Conservation (phyloP, 441 rosid species). For the Populus hybrid region DNA sequence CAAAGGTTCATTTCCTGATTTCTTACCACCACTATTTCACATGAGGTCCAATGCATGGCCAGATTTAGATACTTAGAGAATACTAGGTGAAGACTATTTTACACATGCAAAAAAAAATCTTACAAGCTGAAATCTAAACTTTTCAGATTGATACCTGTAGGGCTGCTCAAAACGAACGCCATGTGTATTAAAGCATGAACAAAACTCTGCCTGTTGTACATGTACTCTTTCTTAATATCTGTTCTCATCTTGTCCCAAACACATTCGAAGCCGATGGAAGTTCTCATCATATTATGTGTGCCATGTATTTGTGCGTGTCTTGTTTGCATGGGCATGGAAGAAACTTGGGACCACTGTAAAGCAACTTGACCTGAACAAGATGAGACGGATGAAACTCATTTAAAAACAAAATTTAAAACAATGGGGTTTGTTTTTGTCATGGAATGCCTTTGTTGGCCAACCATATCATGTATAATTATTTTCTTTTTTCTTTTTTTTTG, state of each 20-base stretch:
- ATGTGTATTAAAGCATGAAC: not conserved
- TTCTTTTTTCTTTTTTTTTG: not conserved
- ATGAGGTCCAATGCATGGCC: conserved; percentile 5
- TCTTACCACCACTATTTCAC: conserved; percentile 3
- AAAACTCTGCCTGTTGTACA: not conserved
- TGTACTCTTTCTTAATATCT: not conserved
- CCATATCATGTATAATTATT: not conserved
- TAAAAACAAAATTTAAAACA: not conserved
- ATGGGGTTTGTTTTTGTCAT: not conserved
- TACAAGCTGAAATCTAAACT: not conserved
- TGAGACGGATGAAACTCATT: not conserved
- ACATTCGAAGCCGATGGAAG: not conserved
- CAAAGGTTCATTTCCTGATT: conserved; percentile 9
- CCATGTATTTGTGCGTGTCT: not conserved
- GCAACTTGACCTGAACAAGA: not conserved
- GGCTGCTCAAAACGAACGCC: not conserved
- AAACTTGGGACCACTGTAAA: not conserved
- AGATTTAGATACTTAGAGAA: conserved; percentile 8
- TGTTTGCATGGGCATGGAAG: not conserved
- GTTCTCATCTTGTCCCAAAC: not conserved
- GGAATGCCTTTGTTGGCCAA: not conserved
- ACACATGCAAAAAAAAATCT: not conserved
- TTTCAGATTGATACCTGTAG: not conserved
- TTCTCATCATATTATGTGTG: not conserved
- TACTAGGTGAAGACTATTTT: not conserved